Base-by-base conservation (phyloP, 1,139 yeast genomes). In the Wickerhamiella infanticola region DNA sequence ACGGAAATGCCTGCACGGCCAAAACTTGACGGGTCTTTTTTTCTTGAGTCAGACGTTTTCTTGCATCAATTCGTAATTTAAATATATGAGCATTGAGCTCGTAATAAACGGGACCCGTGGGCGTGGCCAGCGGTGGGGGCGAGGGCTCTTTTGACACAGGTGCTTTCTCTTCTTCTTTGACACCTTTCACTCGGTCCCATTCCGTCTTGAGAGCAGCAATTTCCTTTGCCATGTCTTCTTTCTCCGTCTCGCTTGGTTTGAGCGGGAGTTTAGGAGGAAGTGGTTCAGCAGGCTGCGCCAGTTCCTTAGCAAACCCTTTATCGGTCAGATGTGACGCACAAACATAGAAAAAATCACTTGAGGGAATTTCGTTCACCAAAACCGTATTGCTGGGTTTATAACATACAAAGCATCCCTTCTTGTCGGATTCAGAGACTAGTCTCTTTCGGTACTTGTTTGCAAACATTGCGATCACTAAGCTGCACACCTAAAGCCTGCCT, bases 271-370 rank as follows among this genome's bases (percentile, higher is more conserved):
- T 7, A 11, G 33, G 33, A 29, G 33, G 33, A 29, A 11, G 9
- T 7, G 33, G 33, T 11, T 29, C 11, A 7, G 33, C 11, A 29
- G 33, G 33, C 7, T 68, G 76, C 1, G 68, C 65, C 8, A 70
- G 71, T 37, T 82, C 76, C 2, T 63, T 60, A 3, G 82, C 85
- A 61, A 81, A 81, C n/a, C 70, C 67, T 1, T 68, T 61, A 55
- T 82, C 93, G 18, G 60, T 62, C 42, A 82, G 61, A 61, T 82
- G 94, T n/a, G 67, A 54, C 26, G 70, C 73, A 58, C 94, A 83
- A 1, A 75, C 68, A 58, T 80, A 81, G 58, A 83, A 79, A 67
- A 77, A 81, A 58, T 81, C 90, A 3, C 68, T 54, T 41, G 58
- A 54, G 8, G 69, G 69, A 48, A 65, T 70, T 24, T 58, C 63